Evolutionary conservation across 225 moss, liverwort and hornwort species (phyloP), one percentile per base, ranked within the genome.

Genomic region (Sphagnum tenellum): DNA sequence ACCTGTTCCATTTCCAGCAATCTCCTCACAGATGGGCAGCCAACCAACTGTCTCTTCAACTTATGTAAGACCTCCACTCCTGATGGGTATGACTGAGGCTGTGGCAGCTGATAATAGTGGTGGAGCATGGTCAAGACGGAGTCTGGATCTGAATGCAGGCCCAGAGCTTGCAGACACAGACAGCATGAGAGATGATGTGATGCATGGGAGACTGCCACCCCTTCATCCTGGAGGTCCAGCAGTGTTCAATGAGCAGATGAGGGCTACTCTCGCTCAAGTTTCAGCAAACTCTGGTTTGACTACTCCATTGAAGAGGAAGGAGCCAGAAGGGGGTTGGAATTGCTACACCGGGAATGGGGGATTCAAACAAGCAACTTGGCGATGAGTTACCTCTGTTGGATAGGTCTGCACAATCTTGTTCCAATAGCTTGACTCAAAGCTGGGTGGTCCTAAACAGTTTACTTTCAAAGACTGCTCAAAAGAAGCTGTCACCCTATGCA

Each of bases 251-350:
- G 79, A 92, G 53, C 85, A 87, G 70, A 82, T 87, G 68, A 75
- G 79, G 45, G 76, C 76, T 52, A 56, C 53, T 29, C 64, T 73
- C 11, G 61, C 80, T 61, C 56, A 77, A 70, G 75, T 66, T 13
- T 71, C 67, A 48, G 74, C 74, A 75, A 86, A 79, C 60, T 59
- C 84, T 11, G 84, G 77, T 4, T 74, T 69, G 9, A 66, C 76
- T 9, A 72, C 83, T 59, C 75, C 80, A 65, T 61, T 78, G 70
- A 98, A 98, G 69, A 81, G 96, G 68, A 98, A 98, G 76, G 96
- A 98, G 76, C 96, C 93, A 3, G 96, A 98, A 62, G 89, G 83
- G 65, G 93, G 93, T 48, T 93, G 96, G 93, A 81, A 82, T 49
- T 59, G 74, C 61, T 89, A 86, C 72, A 72, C 73, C 12, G 85